phyloP scores from a whole-genome alignment of 2,329 filamentous ascomycete genomes.

The Trichophyton mentagrophytes region DNA sequence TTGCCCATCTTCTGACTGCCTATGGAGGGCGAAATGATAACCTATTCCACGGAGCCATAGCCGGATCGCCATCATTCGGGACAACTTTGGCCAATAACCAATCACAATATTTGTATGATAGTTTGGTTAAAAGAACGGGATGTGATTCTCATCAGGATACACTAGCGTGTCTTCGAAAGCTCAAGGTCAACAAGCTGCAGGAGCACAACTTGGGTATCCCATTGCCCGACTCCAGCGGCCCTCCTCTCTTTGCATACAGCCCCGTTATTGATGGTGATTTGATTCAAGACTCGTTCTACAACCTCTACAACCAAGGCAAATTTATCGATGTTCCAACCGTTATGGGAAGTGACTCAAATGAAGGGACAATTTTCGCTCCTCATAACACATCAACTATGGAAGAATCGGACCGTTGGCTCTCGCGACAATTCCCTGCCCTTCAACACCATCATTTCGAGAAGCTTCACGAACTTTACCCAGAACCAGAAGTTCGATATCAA shows the following conservation, averaged over 20 bases:
- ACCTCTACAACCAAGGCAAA: conserved; percentile 36
- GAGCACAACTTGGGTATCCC: conserved; percentile 34
- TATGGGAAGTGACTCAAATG: conserved; percentile 50
- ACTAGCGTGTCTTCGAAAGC: conserved; percentile 38
- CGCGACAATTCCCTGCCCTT: conserved; percentile 46
- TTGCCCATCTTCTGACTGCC: conserved; percentile 51
- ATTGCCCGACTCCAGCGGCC: conserved; percentile 31
- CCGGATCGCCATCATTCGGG: conserved; percentile 43
- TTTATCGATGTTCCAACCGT: conserved; percentile 44
- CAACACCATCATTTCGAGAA: conserved; percentile 34
- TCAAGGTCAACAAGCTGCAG: conserved; percentile 36
- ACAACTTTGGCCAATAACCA: conserved; percentile 36
- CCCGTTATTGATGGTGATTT: conserved; percentile 41
- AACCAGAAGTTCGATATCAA: conserved; percentile 37
- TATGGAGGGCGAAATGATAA: conserved; percentile 35
- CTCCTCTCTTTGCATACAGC: conserved; percentile 40
- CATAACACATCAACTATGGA: conserved; percentile 34
- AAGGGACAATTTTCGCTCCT: conserved; percentile 51
- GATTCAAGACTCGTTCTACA: conserved; percentile 39
- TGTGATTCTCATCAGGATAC: conserved; percentile 29
- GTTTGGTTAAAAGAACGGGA: conserved; percentile 37
- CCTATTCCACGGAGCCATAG: conserved; percentile 42
- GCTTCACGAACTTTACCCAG: conserved; percentile 47
- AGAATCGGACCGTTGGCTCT: conserved; percentile 44
- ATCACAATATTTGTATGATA: conserved; percentile 42